Conservation (phyloP, 2,329 filamentous ascomycete genomes). For the Neonectria hederae region DNA sequence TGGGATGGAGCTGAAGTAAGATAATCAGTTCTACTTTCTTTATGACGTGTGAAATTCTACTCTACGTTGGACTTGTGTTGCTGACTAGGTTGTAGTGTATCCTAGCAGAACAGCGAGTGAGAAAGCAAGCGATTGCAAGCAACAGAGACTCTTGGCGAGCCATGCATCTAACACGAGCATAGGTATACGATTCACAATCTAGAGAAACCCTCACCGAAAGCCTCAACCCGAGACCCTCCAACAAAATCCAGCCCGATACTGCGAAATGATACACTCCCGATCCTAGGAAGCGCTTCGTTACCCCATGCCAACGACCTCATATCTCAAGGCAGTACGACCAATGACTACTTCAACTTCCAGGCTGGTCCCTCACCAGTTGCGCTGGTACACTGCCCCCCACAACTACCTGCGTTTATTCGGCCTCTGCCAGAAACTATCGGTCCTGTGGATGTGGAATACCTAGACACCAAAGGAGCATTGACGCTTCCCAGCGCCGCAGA, state of each 20-base stretch:
- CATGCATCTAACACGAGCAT: neutral
- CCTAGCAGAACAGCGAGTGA: neutral
- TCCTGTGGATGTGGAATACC: neutral
- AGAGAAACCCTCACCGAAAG: too few species aligned
- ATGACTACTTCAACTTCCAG: neutral
- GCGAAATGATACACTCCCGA: too few species aligned
- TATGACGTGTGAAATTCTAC: too few species aligned
- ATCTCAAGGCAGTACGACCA: too few species aligned
- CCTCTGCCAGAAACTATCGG: neutral
- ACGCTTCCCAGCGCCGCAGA: neutral
- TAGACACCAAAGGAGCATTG: neutral
- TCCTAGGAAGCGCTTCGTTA: too few species aligned
- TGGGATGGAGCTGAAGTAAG: neutral
- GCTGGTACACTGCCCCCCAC: neutral
- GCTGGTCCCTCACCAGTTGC: neutral
- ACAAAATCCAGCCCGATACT: neutral
- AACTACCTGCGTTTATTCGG: neutral
- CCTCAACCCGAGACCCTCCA: too few species aligned
- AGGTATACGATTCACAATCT: too few species aligned
- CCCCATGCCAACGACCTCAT: too few species aligned
- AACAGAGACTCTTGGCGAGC: neutral
- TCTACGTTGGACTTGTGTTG: too few species aligned
- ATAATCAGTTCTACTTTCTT: neutral
- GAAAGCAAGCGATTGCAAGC: neutral
- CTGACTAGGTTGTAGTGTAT: neutral